phyloP scores from a whole-genome alignment of 176 grass and related monocot species.

The Oropetium thomaeum region DNA sequence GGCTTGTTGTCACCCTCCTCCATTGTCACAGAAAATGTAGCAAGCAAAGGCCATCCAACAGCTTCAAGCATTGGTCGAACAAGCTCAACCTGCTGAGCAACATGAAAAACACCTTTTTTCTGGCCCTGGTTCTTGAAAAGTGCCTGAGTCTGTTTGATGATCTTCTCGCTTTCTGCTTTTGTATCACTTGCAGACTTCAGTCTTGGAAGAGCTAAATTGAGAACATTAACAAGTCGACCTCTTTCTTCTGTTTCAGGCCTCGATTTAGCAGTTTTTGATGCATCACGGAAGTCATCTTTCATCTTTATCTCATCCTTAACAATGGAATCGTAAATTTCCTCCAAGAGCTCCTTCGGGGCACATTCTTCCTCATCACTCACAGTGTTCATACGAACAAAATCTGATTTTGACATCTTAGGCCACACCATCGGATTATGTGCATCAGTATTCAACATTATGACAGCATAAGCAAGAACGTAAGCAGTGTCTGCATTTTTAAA shows the following conservation, averaged over 20 bases:
- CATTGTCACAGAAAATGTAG: slow-evolving; percentile 99
- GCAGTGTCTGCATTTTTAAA: slow-evolving; percentile 99
- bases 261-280: slow-evolving; percentile 42
- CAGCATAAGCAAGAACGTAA: slow-evolving; percentile 98
- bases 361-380: slow-evolving; percentile 82
- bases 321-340: slow-evolving; percentile 99
- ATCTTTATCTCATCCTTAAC: slow-evolving; percentile 96
- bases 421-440: slow-evolving; percentile 99
- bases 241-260: slow-evolving; percentile 77
- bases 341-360: slow-evolving; percentile 84
- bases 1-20: slow-evolving; percentile 98
- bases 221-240: slow-evolving; percentile 79
- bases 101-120: slow-evolving; percentile 86
- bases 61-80: slow-evolving; percentile 99
- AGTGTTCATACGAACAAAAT: slow-evolving; percentile 90
- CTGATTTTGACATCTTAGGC: slow-evolving; percentile 97
- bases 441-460: slow-evolving; percentile 99
- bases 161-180: slow-evolving; percentile 87
- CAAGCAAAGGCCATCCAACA: slow-evolving; percentile 97
- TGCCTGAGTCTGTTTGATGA: slow-evolving; percentile 81
- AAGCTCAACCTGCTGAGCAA: slow-evolving; percentile 85
- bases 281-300: slow-evolving; percentile 54
- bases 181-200: slow-evolving; percentile 81
- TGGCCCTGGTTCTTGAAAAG: slow-evolving; percentile 88
- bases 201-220: slow-evolving; percentile 94